Base-by-base conservation (phyloP, 495 filamentous ascomycete species). In the Penicillium robsamsonii region DNA sequence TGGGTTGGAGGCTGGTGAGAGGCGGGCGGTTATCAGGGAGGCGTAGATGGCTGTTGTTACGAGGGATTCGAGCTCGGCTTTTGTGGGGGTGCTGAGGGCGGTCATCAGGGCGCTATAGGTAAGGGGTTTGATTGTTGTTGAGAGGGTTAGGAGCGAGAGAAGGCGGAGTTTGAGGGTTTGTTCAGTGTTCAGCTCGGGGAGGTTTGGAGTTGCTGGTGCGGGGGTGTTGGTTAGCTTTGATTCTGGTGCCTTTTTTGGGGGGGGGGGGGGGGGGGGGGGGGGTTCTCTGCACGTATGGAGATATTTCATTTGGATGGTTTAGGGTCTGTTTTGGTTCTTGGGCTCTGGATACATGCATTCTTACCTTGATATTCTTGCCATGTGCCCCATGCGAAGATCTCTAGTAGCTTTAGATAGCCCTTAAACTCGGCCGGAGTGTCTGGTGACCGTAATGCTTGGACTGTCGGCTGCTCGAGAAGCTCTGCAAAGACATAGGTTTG, bases 401-500 rank as follows among this genome's bases (percentile, higher is more conserved):
- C 81, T 41, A 97, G 87, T 4, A 96, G 81, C 7, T 79, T 83
- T 20, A 92, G 78, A 71, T 89, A 84, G 10, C 63, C 58, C 17
- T 74, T 66, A 55, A 79, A 79, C 53, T 88, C 82, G 17, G 55
- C 64, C 25, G 75, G 73, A 9, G 70, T 73, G 12, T 76, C 70
- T 25, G 72, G 58, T 13, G 73, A 68, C 29, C 80, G 72, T 18
- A 98, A 83, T 3, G 84, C 76, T 68, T 95, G 89, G 61, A 97
- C 84, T 60, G 92, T 87, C 2, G 88, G 87, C 2, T 84, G 84
- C 60, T 89, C 81, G 9, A 99, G 85, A 0, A 99, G 86, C 78
- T 97, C 94, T 47, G 89, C 84, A 78, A 99, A 99, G 76, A 97
- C 85, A 72, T 87, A 97, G 65, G 91, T 93, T 67, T 96, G 89